phyloP scores from a whole-genome alignment of 2,329 filamentous ascomycete genomes.

The Thelonectria olida region DNA sequence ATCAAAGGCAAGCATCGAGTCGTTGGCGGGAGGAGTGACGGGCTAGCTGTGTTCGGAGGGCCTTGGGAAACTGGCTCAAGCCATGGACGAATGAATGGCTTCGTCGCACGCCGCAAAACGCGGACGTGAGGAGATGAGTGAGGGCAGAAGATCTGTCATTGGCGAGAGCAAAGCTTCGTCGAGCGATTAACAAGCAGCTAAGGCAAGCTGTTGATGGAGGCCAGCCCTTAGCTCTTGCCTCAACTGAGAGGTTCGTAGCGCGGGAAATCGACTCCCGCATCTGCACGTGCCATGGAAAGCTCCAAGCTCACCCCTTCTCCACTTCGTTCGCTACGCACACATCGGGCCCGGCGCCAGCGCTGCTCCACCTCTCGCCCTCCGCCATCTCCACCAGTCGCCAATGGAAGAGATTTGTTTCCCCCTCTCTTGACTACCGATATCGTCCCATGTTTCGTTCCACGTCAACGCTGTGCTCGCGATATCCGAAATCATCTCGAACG shows the following conservation, averaged over 20 bases:
- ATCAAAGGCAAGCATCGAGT: not conserved
- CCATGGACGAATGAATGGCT: constrained; percentile 3
- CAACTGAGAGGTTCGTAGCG: constrained; percentile 6
- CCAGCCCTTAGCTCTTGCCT: constrained; percentile 19
- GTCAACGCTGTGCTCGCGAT: not conserved
- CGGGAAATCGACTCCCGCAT: constrained; percentile 36
- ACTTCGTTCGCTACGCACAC: constrained; percentile 5
- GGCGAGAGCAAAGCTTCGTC: not conserved
- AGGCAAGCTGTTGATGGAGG: not conserved
- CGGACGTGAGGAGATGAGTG: constrained; percentile 1
- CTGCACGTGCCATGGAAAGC: constrained; percentile 33
- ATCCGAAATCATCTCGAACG: not conserved
- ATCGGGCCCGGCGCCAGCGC: not conserved
- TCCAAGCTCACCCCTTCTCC: constrained; percentile 27
- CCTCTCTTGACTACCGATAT: constrained; percentile 5
- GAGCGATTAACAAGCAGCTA: constrained; percentile 14
- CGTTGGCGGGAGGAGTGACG: not conserved
- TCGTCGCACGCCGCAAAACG: constrained; percentile 15
- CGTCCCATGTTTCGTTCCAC: not conserved
- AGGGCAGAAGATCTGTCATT: not conserved
- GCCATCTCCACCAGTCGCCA: not conserved
- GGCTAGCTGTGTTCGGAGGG: constrained; percentile 29
- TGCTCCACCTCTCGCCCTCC: not conserved
- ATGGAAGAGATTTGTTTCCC: not conserved
- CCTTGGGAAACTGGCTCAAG: constrained; percentile 18